Conservation (phyloP, 2,329 filamentous ascomycete genomes). For the Beauveria medogensis region DNA sequence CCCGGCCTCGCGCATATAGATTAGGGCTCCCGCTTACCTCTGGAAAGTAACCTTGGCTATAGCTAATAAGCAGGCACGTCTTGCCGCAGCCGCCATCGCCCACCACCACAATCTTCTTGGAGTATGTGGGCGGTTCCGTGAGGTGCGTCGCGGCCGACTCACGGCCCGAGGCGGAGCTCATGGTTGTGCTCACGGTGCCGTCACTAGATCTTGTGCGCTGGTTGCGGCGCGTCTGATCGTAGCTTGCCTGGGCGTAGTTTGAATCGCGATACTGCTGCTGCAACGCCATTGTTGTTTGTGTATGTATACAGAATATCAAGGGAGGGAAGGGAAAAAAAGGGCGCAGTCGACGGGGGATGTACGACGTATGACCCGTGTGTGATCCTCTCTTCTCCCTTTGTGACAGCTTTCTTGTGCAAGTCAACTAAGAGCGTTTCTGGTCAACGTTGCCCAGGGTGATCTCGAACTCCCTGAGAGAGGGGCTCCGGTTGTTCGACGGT, state of each 20-base stretch:
- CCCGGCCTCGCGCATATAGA: not conserved
- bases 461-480: not conserved
- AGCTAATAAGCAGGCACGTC: conserved; percentile 96
- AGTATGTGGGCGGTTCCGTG: conserved; percentile 86
- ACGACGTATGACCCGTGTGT: not conserved
- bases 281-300: conserved; percentile 37
- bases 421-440: not conserved
- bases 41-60: conserved; percentile 97
- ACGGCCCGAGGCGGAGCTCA: conserved; percentile 65
- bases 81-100: conserved; percentile 97
- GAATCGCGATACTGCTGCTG: conserved; percentile 48
- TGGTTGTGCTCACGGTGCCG: conserved; percentile 80
- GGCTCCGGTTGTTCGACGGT: not conserved
- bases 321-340: not conserved
- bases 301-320: not conserved
- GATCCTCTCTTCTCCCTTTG: not conserved
- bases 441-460: conserved; percentile 10
- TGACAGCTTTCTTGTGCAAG: not conserved
- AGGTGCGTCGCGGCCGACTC: conserved; percentile 76
- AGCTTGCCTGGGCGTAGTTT: conserved; percentile 35
- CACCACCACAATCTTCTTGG: conserved; percentile 98
- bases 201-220: conserved; percentile 67
- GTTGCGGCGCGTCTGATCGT: conserved; percentile 34
- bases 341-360: not conserved
- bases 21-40: conserved; percentile 58